Percentiles rank a stretch among this genome's conserved stretches.
phyloP scores from a whole-genome alignment of 176 grass and related monocot genomes.

The Olyra latifolia region DNA sequence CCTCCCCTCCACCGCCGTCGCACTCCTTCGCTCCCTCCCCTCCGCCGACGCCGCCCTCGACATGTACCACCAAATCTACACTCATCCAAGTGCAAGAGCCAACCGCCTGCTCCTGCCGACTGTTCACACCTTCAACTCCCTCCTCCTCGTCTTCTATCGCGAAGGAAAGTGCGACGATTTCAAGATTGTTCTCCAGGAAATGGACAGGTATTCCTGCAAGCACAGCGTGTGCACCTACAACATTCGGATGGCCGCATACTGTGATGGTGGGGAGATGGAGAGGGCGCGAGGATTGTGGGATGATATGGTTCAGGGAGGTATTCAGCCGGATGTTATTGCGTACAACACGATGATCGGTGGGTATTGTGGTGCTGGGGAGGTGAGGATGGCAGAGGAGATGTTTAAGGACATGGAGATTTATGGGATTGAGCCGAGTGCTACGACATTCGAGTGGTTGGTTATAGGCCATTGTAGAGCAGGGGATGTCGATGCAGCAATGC shows the following conservation, averaged over 20 bases:
- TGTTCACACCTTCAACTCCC: constrained; percentile 46
- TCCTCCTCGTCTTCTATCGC: constrained; percentile 51
- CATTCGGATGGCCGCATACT: constrained; percentile 41
- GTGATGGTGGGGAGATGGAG: constrained; percentile 32
- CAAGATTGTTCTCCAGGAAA: constrained; percentile 34
- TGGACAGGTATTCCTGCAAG: constrained; percentile 41
- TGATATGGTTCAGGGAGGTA: constrained; percentile 45
- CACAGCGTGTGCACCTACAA: constrained; percentile 53
- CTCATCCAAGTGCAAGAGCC: neutral
- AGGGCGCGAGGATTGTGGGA: constrained; percentile 36
- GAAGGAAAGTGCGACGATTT: constrained; percentile 37
- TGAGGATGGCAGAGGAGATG: constrained; percentile 55
- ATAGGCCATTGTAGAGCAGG: constrained; percentile 48
- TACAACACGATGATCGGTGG: constrained; percentile 64
- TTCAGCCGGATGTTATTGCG: constrained; percentile 39
- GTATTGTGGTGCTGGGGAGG: constrained; percentile 40
- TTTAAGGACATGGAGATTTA: constrained; percentile 50
- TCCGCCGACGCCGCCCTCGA: constrained; percentile 37
- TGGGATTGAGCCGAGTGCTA: constrained; percentile 43
- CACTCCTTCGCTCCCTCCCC: constrained; percentile 27
- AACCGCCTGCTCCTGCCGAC: constrained; percentile 30
- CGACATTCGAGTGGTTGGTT: constrained; percentile 55
- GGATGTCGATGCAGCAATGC: constrained; percentile 35
- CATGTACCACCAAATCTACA: constrained; percentile 49
- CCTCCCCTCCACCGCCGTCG: constrained; percentile 11